A percentile compares a stretch with the other conserved stretches of the same genome.
Conservation (phyloP, 106 monocot genomes). For the Allium cepa region DNA sequence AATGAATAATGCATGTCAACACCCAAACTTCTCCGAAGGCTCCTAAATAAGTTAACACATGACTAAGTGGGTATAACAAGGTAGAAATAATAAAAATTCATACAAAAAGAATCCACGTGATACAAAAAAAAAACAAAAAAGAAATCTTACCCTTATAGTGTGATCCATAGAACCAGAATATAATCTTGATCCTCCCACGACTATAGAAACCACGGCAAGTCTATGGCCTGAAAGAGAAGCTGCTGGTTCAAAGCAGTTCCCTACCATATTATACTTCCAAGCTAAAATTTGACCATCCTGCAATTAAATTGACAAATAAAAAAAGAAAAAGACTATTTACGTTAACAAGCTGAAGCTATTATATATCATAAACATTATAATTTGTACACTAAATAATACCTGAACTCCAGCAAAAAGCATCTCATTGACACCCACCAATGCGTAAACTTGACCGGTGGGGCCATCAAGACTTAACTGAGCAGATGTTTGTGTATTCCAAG, state of each 20-base stretch:
- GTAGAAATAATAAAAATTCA: too few relatives aligned
- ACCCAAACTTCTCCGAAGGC: too few relatives aligned
- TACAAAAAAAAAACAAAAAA: too few relatives aligned
- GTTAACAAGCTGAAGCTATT: too few relatives aligned
- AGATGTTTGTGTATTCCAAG: constrained; percentile 58
- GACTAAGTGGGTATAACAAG: too few relatives aligned
- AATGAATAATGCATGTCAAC: too few relatives aligned
- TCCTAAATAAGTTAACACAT: too few relatives aligned
- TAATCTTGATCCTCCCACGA: constrained; percentile 55
- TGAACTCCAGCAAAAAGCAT: constrained; percentile 85
- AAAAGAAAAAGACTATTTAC: too few relatives aligned
- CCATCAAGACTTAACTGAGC: constrained; percentile 65
- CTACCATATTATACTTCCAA: constrained; percentile 51
- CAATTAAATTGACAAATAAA: not conserved
- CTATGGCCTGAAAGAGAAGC: constrained; percentile 73
- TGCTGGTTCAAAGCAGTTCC: constrained; percentile 74
- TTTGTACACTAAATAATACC: constrained; percentile 17
- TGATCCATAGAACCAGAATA: constrained; percentile 63
- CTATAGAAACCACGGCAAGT: constrained; percentile 62
- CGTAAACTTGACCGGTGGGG: constrained; percentile 72
- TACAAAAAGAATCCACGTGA: too few relatives aligned
- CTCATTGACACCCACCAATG: constrained; percentile 52
- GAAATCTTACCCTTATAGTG: constrained; percentile 55
- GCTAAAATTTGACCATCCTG: constrained; percentile 82
- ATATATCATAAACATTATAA: too few relatives aligned